Evolutionary conservation across 441 rosid genomes (phyloP), one percentile per base, ranked within the genome.

Genomic region (Mallotus repandus): DNA sequence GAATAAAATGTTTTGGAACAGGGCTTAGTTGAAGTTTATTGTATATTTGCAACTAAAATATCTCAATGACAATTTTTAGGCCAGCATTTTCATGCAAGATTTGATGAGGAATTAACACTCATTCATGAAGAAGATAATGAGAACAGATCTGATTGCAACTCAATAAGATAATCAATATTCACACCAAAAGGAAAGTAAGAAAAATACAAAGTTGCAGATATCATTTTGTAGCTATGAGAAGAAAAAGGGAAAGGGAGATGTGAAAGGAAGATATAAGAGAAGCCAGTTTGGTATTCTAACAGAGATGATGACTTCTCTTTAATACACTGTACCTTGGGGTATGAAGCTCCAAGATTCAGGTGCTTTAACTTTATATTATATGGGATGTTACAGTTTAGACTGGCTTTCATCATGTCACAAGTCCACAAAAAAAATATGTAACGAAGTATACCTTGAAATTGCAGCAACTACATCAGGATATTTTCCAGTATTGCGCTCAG

Each of bases 401-500:
- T 48, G 66, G 32, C 0, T 38, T 45, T 70, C 32, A 50, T 64
- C 25, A 49, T 11, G 25, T 69, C 70, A 35, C 43, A 70, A 63
- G 64, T 19, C 64, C 22, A 66, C 62, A 75, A 45, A 71, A 56
- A 56, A 70, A 2, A 63, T 49, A 61, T 46, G 32, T 38, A 72
- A 70, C 55, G 58, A 71, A 69, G 21, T 63, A 68, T 77, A 90
- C 99, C 97, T 89, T 72, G 96, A 82, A 78, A 89, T 80, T 9
- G 93, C 83, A 76, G 79, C 76, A 81, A 88, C 86, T 79, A 96
- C 94, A 81, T 96, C 98, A 2, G 97, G 98, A 81, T 80, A 96
- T 75, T 96, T 91, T 75, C 85, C 91, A 72, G 99, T 96, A 82
- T 89, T 96, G 63, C 88, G 78, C 87, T 93, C 97, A 56, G 97